Base-by-base conservation (phyloP, 352 stramenopile species). In the Globisporangium barbulae region DNA sequence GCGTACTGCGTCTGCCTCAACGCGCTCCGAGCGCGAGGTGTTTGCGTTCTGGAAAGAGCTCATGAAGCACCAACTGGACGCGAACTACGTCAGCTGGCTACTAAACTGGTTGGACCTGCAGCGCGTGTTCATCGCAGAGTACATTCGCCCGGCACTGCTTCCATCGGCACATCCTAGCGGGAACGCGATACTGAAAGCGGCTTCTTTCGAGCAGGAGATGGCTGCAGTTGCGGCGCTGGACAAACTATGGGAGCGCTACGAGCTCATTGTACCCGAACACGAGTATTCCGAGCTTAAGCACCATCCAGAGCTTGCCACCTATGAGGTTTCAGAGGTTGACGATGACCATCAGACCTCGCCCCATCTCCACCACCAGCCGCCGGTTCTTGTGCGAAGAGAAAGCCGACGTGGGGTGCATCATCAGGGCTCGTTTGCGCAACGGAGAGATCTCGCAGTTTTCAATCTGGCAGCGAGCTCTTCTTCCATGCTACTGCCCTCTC, bases 51-150 rank as follows among this genome's bases (percentile, higher is more conserved):
- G 61, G 61, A 28, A 60, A n/a, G 45, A 50, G 10, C 59, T 71
- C 9, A 13, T 9, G 9, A 53, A 30, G 15, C 54, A 37, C n/a
- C 61, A 71, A 37, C 64, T 70, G 4, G 25, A 79, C 7, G 25
- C 58, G 22, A 42, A 35, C 31, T 59, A 69, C 31, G 50, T 77
- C 42, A 35, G 54, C 3, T 41, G 30, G 12, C 41, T 71, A 37
- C 25, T 33, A 6, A 22, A 53, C 17, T 68, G 78, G 44, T 22
- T 83, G n/a, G 64, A 75, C 5, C 45, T 79, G 19, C 75, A 83
- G 33, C 58, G 65, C 5, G 61, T 83, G 2, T 83, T 67, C 33
- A 47, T 81, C 5, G 64, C 68, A 30, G 75, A 80, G 59, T 67
- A 64, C 15, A 30, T 61, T 44, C 33, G 62, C 45, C 44, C 53